A percentile compares a stretch with the other conserved stretches of the same genome.
Evolutionary conservation across 208 protist genomes (phyloP).

Genomic region (Leptomonas pyrrhocoris): DNA sequence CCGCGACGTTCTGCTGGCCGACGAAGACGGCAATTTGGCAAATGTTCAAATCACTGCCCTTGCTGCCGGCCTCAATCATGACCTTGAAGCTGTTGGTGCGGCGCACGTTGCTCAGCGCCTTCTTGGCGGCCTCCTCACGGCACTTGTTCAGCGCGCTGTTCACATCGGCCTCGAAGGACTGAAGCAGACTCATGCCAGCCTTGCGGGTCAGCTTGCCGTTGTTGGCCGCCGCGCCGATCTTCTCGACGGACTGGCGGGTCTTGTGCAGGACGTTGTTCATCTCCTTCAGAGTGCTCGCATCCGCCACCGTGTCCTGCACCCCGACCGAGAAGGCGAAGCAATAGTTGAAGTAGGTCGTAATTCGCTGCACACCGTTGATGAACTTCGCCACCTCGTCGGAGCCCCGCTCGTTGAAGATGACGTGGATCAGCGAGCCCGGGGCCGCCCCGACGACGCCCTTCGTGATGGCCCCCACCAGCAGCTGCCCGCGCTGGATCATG

Average conservation of each 20-base stretch:
- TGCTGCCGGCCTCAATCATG: slow-evolving; percentile 98
- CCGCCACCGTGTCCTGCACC: slow-evolving; percentile 98
- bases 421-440: slow-evolving; percentile 95
- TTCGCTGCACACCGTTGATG: slow-evolving; percentile 94
- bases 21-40: slow-evolving; percentile 99
- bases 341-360: slow-evolving; percentile 98
- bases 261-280: slow-evolving; percentile 93
- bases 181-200: slow-evolving; percentile 94
- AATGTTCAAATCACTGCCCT: slow-evolving; percentile 99
- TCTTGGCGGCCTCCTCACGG: slow-evolving; percentile 90
- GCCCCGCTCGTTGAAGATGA: slow-evolving; percentile 97
- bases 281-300: slow-evolving; percentile 89
- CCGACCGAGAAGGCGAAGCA: slow-evolving; percentile 97
- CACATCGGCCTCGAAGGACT: slow-evolving; percentile 99
- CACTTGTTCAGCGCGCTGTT: slow-evolving; percentile 95
- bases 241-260: slow-evolving; percentile 89
- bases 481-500: slow-evolving; percentile 93
- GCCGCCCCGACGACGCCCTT: slow-evolving; percentile 92
- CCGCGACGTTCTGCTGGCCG: slow-evolving; percentile 99
- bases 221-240: slow-evolving; percentile 93
- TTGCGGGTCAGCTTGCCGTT: slow-evolving; percentile 93
- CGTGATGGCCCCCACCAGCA: slow-evolving; percentile 90
- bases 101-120: slow-evolving; percentile 82
- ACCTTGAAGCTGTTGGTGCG: slow-evolving; percentile 95
- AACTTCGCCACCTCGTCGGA: slow-evolving; percentile 91